phyloP scores from a whole-genome alignment of 495 filamentous ascomycete genomes.

The Hypoxylon subgilvum region DNA sequence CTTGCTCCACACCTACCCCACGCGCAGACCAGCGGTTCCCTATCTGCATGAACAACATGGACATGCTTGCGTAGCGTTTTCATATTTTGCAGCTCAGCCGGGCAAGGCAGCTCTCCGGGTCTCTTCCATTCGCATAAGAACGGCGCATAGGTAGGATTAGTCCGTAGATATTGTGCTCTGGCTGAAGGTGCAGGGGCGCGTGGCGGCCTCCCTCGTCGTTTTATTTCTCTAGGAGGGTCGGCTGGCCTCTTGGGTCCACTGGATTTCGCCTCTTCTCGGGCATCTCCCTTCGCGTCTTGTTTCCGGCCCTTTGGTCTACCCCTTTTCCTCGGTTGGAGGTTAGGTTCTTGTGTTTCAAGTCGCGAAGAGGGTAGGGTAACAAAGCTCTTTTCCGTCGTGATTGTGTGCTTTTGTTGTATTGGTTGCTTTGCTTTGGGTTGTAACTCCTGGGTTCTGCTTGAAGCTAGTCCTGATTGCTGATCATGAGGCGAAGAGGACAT shows the following conservation, averaged over 20 bases:
- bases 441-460: background rate
- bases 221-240: constrained; percentile 18
- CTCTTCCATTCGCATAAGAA: constrained; percentile 52
- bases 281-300: constrained; percentile 11
- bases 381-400: background rate
- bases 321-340: constrained; percentile 29
- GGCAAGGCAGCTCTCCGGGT: constrained; percentile 50
- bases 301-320: constrained; percentile 41
- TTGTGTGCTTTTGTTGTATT: background rate
- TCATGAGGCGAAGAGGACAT: constrained; percentile 33
- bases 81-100: constrained; percentile 75
- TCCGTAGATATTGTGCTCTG: constrained; percentile 34
- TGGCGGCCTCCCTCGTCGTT: constrained; percentile 38
- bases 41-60: constrained; percentile 56
- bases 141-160: constrained; percentile 30
- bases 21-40: constrained; percentile 41
- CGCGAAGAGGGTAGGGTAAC: background rate
- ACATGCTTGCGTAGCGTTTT: constrained; percentile 73
- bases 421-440: background rate
- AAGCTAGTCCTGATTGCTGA: background rate
- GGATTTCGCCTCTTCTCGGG: constrained; percentile 3
- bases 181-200: constrained; percentile 16
- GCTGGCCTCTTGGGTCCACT: constrained; percentile 1
- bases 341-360: background rate
- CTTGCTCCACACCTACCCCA: constrained; percentile 45